phyloP scores from a whole-genome alignment of 2,329 filamentous ascomycete species.

The Penicillium oxalicum region DNA sequence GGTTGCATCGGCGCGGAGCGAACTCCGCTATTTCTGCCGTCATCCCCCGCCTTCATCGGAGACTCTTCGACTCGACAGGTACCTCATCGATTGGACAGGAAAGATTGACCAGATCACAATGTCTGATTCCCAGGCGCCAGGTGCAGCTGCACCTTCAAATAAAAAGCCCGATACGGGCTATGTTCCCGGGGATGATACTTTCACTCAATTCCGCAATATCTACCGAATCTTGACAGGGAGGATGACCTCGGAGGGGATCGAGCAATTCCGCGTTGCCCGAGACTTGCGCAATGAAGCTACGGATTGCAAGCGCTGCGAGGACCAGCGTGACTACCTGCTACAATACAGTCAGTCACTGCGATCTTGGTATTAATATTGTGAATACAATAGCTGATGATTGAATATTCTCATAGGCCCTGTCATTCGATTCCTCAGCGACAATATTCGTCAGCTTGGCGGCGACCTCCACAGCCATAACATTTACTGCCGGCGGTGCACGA shows the following conservation, averaged over 20 bases:
- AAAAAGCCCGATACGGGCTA: constrained; percentile 31
- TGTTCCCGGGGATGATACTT: constrained; percentile 37
- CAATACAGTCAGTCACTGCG: constrained; percentile 53
- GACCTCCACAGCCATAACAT: constrained; percentile 69
- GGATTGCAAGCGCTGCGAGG: constrained; percentile 77
- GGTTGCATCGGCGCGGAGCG: constrained; percentile 8
- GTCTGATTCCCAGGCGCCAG: constrained; percentile 26
- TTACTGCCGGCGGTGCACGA: constrained; percentile 71
- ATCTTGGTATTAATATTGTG: too few relatives aligned
- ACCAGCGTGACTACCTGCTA: constrained; percentile 76
- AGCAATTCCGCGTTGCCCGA: constrained; percentile 71
- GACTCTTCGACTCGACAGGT: constrained; percentile 17
- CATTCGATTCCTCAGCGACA: constrained; percentile 78
- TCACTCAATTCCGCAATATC: constrained; percentile 68
- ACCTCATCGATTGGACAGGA: not conserved
- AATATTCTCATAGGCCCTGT: constrained; percentile 53
- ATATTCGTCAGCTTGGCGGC: constrained; percentile 73
- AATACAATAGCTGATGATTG: constrained; percentile 1
- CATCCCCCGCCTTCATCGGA: constrained; percentile 26
- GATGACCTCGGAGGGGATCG: constrained; percentile 62
- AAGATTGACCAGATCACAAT: constrained; percentile 17
- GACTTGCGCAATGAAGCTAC: constrained; percentile 68
- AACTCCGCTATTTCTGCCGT: constrained; percentile 25
- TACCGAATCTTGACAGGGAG: constrained; percentile 73
- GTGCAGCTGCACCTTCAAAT: constrained; percentile 15